phyloP scores from a whole-genome alignment of 2,329 filamentous ascomycete species.

The Colletotrichum somersetense region DNA sequence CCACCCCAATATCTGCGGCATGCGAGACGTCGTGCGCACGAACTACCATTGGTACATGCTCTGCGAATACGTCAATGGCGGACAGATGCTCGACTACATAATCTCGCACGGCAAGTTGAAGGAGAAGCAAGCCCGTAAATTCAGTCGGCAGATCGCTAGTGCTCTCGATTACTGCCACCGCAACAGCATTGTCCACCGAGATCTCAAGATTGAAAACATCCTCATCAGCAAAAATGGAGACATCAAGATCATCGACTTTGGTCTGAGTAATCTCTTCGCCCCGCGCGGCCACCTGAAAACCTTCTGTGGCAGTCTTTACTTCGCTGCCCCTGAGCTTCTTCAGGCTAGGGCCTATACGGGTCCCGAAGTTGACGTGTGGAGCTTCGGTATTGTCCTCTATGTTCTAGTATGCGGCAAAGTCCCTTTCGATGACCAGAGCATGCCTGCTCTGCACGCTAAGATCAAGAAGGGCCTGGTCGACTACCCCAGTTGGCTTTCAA shows the following conservation, averaged over 20 bases:
- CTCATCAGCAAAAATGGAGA: constrained; percentile 99
- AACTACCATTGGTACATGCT: constrained; percentile 99
- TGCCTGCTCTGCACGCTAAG: constrained; percentile 97
- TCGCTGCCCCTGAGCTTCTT: constrained; percentile 93
- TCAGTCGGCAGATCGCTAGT: constrained; percentile 96
- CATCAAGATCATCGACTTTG: constrained; percentile 99
- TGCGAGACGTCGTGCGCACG: constrained; percentile 94
- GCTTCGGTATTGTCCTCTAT: constrained; percentile 97
- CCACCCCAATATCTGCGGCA: constrained; percentile 95
- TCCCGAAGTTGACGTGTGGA: constrained; percentile 98
- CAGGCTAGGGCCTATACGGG: constrained; percentile 96
- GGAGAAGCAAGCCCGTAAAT: constrained; percentile 98
- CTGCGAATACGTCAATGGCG: constrained; percentile 98
- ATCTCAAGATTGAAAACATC: constrained; percentile 99
- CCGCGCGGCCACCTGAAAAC: constrained; percentile 90
- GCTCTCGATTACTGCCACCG: constrained; percentile 97
- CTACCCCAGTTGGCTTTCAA: constrained; percentile 92
- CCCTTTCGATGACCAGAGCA: constrained; percentile 98
- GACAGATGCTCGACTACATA: constrained; percentile 99
- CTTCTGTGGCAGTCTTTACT: constrained; percentile 97
- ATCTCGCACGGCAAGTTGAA: constrained; percentile 98
- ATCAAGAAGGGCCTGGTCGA: constrained; percentile 98
- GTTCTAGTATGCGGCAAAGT: constrained; percentile 98
- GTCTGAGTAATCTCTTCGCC: constrained; percentile 94
- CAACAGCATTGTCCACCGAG: constrained; percentile 97